phyloP scores from a whole-genome alignment of 116 monocot species.

The Trichopus zeylanicus region DNA sequence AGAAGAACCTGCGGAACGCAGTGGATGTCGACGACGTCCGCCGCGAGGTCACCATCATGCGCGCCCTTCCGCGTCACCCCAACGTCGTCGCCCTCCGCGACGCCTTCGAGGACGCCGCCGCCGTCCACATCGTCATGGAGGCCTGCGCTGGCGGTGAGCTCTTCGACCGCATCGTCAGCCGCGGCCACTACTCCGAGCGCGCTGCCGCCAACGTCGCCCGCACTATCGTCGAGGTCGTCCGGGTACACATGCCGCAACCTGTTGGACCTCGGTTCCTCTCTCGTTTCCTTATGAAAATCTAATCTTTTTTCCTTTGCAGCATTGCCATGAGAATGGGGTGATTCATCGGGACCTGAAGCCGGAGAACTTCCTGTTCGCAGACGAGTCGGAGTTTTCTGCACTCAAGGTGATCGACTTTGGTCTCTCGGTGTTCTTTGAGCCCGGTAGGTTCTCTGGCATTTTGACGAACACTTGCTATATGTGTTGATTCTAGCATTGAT shows the following conservation, averaged over 20 bases:
- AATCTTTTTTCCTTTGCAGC: slow-evolving; percentile 16
- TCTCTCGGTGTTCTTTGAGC: slow-evolving; percentile 63
- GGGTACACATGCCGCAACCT: slow-evolving; percentile 10
- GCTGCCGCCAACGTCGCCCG: slow-evolving; percentile 41
- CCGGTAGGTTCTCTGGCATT: slow-evolving; percentile 23
- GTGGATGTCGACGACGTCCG: slow-evolving; percentile 49
- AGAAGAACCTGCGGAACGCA: slow-evolving; percentile 32
- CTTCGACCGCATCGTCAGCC: slow-evolving; percentile 60
- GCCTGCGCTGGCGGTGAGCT: slow-evolving; percentile 71
- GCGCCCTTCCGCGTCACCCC: slow-evolving; percentile 36
- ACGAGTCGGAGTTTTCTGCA: slow-evolving; percentile 35
- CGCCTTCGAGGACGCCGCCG: slow-evolving; percentile 57
- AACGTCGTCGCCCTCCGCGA: slow-evolving; percentile 48
- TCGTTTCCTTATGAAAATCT: background rate
- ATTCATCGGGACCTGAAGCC: slow-evolving; percentile 79
- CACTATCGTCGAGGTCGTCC: slow-evolving; percentile 58
- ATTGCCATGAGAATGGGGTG: slow-evolving; percentile 57
- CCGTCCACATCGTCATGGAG: slow-evolving; percentile 80
- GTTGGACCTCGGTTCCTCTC: background rate
- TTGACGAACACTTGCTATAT: background rate
- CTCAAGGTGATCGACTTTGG: slow-evolving; percentile 75
- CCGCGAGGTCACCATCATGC: slow-evolving; percentile 69
- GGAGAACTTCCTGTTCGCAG: slow-evolving; percentile 67
- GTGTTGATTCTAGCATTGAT: no score
- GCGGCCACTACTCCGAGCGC: slow-evolving; percentile 66